Base-by-base conservation (phyloP, 495 filamentous ascomycete genomes). In the Mytilinidion resinicola region DNA sequence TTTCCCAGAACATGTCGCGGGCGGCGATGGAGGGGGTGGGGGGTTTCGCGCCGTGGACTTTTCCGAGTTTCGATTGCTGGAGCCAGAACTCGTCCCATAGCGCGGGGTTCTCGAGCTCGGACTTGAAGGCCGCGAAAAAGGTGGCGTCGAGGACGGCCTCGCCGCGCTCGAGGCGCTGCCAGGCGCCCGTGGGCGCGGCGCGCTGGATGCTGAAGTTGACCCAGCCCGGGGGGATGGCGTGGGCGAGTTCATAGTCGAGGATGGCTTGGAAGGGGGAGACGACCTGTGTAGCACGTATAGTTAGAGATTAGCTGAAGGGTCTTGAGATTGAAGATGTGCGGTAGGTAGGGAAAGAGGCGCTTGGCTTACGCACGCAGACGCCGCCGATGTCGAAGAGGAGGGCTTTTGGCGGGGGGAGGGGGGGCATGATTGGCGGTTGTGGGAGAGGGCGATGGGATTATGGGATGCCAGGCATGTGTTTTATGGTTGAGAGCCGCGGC, bases 381-480 rank as follows among this genome's bases (percentile, higher is more conserved):
- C 93, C 93, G 44, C 93, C 93, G 68, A 98, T 91, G 73, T 98
- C 93, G 70, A 98, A 98, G 39, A 98, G 77, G 33, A 96, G 74
- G 55, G 89, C 90, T 66, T 90, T 85, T 17, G 91, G 87, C 54
- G 76, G 71, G 65, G 44, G 41, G 19, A 34, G 38, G 9, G 47
- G 48, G 15, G 48, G n/a, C 48, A 51, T 51, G 25, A 2, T 46
- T 6, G 7, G 42, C n/a, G 42, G 25, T 30, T 3, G 25, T 3
- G 25, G 25, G 2, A 30, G 6, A 30, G 25, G 25, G 6, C 25
- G 25, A 30, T 30, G 25, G 3, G 25, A 30, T 30, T 30, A 30
- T 30, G 25, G 25, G 2, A 30, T 2, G 2, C 25, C 6, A 30
- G 25, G 25, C 25, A 6, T 30, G 25, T 30, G 6, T 2, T 2